Evolutionary conservation across 2,329 filamentous ascomycete genomes (phyloP).

Genomic region (Fusarium nanum): DNA sequence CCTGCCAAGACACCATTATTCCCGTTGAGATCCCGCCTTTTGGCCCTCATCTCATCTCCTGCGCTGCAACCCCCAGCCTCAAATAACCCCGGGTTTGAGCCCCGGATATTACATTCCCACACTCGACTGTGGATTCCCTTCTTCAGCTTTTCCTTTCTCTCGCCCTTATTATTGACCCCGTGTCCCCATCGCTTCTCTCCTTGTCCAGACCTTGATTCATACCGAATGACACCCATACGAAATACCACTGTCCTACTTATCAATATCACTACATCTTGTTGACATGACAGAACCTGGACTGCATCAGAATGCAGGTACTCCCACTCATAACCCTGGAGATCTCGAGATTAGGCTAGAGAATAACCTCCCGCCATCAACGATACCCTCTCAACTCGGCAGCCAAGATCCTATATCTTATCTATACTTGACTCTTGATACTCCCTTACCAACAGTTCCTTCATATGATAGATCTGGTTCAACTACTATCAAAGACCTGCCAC

Average conservation of each 20-base stretch:
- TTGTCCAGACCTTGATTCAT: neutral
- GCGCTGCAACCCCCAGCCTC: slow-evolving; percentile 24
- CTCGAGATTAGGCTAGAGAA: slow-evolving; percentile 37
- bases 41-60: slow-evolving; percentile 40
- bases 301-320: slow-evolving; percentile 11
- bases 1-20: slow-evolving; percentile 39
- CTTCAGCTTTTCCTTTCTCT: neutral
- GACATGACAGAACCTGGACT: slow-evolving; percentile 29
- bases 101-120: slow-evolving; percentile 26
- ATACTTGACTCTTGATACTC: slow-evolving; percentile 57
- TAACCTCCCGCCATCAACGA: slow-evolving; percentile 10
- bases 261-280: neutral
- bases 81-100: slow-evolving; percentile 38
- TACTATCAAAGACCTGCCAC: slow-evolving; percentile 57
- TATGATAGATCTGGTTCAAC: slow-evolving; percentile 10
- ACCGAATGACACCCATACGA: neutral
- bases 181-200: neutral
- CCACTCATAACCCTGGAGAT: slow-evolving; percentile 16
- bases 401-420: slow-evolving; percentile 52
- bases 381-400: slow-evolving; percentile 13
- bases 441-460: slow-evolving; percentile 49
- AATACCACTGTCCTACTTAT: neutral
- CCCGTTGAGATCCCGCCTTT: slow-evolving; percentile 43
- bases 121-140: slow-evolving; percentile 5
- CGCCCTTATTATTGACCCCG: slow-evolving; percentile 12